Percentiles rank a stretch among this genome's conserved stretches.
phyloP scores from a whole-genome alignment of 345 rosid species.

The Combretum micranthum region DNA sequence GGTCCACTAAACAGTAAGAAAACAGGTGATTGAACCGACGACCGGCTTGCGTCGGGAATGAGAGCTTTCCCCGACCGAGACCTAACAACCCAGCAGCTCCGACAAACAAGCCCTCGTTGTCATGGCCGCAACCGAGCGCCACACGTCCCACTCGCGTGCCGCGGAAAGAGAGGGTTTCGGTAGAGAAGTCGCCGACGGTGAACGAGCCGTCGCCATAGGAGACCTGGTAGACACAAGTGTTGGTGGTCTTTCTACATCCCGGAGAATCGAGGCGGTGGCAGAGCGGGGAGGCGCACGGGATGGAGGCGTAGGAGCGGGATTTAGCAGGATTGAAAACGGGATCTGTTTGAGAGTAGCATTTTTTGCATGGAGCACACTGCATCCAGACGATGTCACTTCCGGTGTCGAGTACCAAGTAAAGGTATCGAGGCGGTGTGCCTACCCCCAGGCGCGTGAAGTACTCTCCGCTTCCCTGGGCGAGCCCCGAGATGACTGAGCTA shows the following conservation, averaged over 20 bases:
- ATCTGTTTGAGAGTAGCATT: constrained; percentile 79
- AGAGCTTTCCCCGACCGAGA: constrained; percentile 76
- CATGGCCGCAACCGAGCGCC: constrained; percentile 88
- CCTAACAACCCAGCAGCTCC: constrained; percentile 94
- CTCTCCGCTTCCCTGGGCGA: constrained; percentile 93
- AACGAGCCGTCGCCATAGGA: constrained; percentile 93
- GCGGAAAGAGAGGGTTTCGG: constrained; percentile 82
- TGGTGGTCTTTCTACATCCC: constrained; percentile 39
- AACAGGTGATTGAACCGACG: constrained; percentile 70
- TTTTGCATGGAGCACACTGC: constrained; percentile 87
- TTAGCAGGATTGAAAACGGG: constrained; percentile 77
- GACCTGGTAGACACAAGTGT: constrained; percentile 73
- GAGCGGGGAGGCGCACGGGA: constrained; percentile 59
- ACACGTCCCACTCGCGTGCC: constrained; percentile 52
- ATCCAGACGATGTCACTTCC: constrained; percentile 96
- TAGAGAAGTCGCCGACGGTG: constrained; percentile 80
- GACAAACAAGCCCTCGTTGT: constrained; percentile 84
- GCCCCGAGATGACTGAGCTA: constrained; percentile 78
- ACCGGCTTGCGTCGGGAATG: constrained; percentile 80
- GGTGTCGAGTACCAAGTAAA: constrained; percentile 84
- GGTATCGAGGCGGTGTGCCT: constrained; percentile 79
- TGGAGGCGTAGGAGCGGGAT: constrained; percentile 48
- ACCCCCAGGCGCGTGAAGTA: constrained; percentile 94
- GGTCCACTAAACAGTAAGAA: constrained; percentile 84
- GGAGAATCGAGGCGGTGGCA: constrained; percentile 57